Percentiles rank a stretch among this genome's conserved stretches.
phyloP scores from a whole-genome alignment of 495 filamentous ascomycete species.

The Astrothelium subdiscretum region DNA sequence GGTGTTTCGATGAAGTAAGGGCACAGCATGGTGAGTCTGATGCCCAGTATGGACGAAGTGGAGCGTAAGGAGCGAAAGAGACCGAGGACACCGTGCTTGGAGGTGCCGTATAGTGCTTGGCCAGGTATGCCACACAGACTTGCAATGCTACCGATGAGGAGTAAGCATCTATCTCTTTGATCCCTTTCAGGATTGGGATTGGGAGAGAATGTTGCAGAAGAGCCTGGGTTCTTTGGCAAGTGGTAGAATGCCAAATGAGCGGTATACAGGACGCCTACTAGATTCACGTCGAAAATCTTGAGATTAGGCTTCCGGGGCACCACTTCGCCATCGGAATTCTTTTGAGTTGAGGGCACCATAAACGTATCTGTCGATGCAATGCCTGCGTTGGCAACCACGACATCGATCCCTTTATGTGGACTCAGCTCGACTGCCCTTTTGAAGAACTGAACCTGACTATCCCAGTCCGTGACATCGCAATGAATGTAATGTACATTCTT shows the following conservation, averaged over 20 bases:
- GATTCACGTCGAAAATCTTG: slow-evolving; percentile 47
- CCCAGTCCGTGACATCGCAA: slow-evolving; percentile 48
- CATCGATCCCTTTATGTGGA: slow-evolving; percentile 45
- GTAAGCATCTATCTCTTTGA: slow-evolving; percentile 37
- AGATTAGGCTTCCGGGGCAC: slow-evolving; percentile 41
- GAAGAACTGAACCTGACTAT: slow-evolving; percentile 51
- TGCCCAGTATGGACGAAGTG: slow-evolving; percentile 33
- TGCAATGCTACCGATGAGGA: slow-evolving; percentile 33
- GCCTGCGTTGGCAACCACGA: slow-evolving; percentile 58
- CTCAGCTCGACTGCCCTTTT: slow-evolving; percentile 38
- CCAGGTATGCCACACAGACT: not conserved
- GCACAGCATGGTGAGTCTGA: slow-evolving; percentile 49
- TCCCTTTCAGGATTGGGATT: slow-evolving; percentile 14
- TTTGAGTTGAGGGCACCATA: slow-evolving; percentile 21
- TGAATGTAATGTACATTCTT: slow-evolving; percentile 38
- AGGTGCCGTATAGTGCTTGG: not conserved
- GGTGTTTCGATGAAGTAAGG: slow-evolving; percentile 62
- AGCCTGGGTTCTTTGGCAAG: slow-evolving; percentile 33
- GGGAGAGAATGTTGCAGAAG: slow-evolving; percentile 5
- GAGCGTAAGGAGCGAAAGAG: slow-evolving; percentile 32
- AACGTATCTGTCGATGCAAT: slow-evolving; percentile 36
- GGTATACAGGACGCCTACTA: slow-evolving; percentile 53
- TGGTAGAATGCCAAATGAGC: slow-evolving; percentile 50
- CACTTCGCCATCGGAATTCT: slow-evolving; percentile 25
- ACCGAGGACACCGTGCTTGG: slow-evolving; percentile 6